Evolutionary conservation across 2,329 filamentous ascomycete genomes (phyloP).

Genomic region (Alternaria gaisen): DNA sequence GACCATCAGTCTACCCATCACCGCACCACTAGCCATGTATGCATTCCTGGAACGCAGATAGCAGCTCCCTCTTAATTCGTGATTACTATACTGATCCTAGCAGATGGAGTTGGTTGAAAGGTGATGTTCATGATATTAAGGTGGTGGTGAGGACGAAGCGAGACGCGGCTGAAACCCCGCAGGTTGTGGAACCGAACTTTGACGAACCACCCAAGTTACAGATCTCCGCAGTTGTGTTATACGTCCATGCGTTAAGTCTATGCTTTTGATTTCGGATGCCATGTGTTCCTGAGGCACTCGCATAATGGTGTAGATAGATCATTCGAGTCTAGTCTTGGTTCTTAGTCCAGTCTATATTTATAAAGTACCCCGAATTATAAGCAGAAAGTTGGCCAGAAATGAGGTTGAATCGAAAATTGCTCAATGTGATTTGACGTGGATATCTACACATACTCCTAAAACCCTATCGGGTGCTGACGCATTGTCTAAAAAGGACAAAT

Average conservation of each 20-base stretch:
- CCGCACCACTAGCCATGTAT: not conserved
- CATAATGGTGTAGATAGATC: constrained; percentile 8
- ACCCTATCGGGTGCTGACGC: constrained; percentile 4
- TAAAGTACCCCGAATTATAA: not conserved
- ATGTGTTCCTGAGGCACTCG: constrained; percentile 22
- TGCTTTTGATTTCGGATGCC: constrained; percentile 15
- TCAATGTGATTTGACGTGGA: constrained; percentile 17
- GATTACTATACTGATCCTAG: not conserved
- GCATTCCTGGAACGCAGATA: not conserved
- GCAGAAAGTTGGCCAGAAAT: not conserved
- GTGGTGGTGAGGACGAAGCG: constrained; percentile 18
- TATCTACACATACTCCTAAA: constrained; percentile 22
- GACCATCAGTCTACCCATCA: not conserved
- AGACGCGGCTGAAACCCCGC: constrained; percentile 32
- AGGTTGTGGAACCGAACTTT: constrained; percentile 22
- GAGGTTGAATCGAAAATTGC: not conserved
- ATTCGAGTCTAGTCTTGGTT: not conserved
- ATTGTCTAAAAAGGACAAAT: constrained; percentile 10
- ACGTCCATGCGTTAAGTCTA: constrained; percentile 23
- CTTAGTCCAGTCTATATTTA: not conserved
- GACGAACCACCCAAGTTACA: constrained; percentile 19
- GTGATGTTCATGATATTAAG: constrained; percentile 13
- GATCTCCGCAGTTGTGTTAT: constrained; percentile 11
- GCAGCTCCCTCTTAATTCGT: not conserved
- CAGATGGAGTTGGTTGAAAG: not conserved